These are phyloP conservation scores for Sonneratia alba DNA, from an alignment of 345 rosid species.

Conservation along the genomic window DNA sequence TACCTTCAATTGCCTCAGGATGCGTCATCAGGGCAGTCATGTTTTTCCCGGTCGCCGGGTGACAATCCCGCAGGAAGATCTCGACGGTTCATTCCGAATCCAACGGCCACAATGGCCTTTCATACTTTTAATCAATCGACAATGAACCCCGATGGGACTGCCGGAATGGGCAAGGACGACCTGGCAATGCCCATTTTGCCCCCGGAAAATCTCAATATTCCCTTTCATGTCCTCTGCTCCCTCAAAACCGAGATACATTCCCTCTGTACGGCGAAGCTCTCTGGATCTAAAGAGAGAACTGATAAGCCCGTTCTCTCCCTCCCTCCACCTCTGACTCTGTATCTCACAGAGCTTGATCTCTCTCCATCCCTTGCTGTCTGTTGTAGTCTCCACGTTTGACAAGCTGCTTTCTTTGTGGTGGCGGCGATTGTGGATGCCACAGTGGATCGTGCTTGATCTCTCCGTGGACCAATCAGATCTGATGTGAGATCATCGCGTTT, in stretches of 20 bases:
- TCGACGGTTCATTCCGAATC: neutral
- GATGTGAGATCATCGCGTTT: slow-evolving; percentile 30
- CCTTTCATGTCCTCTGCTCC: neutral
- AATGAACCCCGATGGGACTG: neutral
- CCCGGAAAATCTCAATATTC: neutral
- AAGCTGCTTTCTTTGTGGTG: neutral
- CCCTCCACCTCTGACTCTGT: neutral
- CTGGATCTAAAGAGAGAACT: slow-evolving; percentile 17
- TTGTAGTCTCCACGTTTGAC: neutral
- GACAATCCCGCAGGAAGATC: neutral
- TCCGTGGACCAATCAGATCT: slow-evolving; percentile 37
- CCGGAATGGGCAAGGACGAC: neutral
- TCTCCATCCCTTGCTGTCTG: neutral
- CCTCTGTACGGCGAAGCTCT: neutral
- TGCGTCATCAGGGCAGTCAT: too few relatives aligned
- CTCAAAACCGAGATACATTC: neutral
- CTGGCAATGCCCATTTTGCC: neutral
- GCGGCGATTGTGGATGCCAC: neutral
- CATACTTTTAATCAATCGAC: neutral
- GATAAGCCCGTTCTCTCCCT: neutral
- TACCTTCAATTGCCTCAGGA: too few relatives aligned
- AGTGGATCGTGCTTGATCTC: slow-evolving; percentile 9
- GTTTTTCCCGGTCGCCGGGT: neutral
- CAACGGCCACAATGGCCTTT: neutral
- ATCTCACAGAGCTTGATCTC: neutral